Evolutionary conservation across 371 early-diverging fungal species (phyloP).

Genomic region (Mortierella sp.): DNA sequence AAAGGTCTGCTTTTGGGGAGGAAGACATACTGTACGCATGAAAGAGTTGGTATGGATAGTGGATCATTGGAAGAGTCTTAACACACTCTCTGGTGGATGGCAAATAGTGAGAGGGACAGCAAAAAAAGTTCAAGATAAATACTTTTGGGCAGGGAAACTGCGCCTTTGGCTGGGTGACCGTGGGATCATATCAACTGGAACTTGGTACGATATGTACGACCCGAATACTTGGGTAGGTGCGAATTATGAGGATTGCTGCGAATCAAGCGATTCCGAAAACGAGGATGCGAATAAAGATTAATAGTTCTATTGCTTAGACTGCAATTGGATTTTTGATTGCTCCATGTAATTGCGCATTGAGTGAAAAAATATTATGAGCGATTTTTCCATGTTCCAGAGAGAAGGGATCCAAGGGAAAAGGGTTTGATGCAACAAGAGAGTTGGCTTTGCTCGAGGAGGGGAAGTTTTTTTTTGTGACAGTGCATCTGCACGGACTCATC

Average conservation of each 20-base stretch:
- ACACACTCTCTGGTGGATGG: neutral
- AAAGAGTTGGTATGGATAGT: neutral
- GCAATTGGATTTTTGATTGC: too few species aligned
- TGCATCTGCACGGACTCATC: too few species aligned
- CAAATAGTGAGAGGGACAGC: neutral
- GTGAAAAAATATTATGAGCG: too few species aligned
- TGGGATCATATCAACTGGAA: neutral
- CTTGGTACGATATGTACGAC: neutral
- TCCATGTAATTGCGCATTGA: too few species aligned
- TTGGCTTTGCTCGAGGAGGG: too few species aligned
- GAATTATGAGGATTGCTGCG: neutral
- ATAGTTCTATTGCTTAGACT: too few species aligned
- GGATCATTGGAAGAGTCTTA: conserved; percentile 5
- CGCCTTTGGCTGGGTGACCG: neutral
- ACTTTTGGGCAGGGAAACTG: neutral
- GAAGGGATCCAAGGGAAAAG: too few species aligned
- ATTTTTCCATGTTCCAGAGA: too few species aligned
- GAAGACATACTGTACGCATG: neutral
- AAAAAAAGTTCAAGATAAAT: neutral
- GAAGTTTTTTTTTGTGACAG: too few species aligned
- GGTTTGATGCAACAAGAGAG: too few species aligned
- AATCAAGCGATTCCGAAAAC: too few species aligned
- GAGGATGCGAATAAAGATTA: too few species aligned
- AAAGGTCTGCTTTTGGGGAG: neutral
- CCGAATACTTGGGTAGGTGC: neutral